These are phyloP conservation scores for Fermentozyma sake DNA, from an alignment of 1,139 yeast species.

Conservation along the genomic window DNA sequence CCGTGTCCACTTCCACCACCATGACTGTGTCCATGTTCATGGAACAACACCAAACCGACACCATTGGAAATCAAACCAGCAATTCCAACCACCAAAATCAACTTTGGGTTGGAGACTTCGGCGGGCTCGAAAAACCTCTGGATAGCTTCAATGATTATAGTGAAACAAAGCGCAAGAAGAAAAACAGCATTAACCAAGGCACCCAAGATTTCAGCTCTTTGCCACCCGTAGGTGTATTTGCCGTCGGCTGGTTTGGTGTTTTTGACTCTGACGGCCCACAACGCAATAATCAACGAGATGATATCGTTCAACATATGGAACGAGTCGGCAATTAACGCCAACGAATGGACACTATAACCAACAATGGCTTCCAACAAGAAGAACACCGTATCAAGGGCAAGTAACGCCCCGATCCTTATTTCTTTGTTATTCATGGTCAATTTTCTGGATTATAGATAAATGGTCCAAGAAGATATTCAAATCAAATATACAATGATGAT, in stretches of 20 bases:
- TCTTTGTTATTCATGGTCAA: conserved; percentile 51
- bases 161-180: conserved; percentile 83
- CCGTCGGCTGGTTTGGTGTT: conserved; percentile 80
- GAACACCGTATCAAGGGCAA: conserved; percentile 74
- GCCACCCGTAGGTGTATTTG: conserved; percentile 92
- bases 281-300: conserved; percentile 80
- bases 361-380: conserved; percentile 81
- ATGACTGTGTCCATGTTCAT: conserved; percentile 81
- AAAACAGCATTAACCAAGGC: conserved; percentile 94
- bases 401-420: conserved; percentile 64
- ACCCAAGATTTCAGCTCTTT: conserved; percentile 90
- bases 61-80: conserved; percentile 82
- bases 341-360: conserved; percentile 86
- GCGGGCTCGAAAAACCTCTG: conserved; percentile 85
- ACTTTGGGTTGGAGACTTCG: conserved; percentile 70
- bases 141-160: conserved; percentile 87
- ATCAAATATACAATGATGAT: too few relatives aligned
- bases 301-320: conserved; percentile 97
- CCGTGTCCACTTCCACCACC: conserved; percentile 17
- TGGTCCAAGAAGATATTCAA: too few relatives aligned
- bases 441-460: too few relatives aligned
- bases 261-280: conserved; percentile 95
- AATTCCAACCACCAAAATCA: conserved; percentile 75
- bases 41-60: conserved; percentile 81
- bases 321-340: conserved; percentile 92